Evolutionary conservation across 2,329 filamentous ascomycete species (phyloP), one percentile per base, ranked within the genome.

Genomic region (Xylaria sp.): DNA sequence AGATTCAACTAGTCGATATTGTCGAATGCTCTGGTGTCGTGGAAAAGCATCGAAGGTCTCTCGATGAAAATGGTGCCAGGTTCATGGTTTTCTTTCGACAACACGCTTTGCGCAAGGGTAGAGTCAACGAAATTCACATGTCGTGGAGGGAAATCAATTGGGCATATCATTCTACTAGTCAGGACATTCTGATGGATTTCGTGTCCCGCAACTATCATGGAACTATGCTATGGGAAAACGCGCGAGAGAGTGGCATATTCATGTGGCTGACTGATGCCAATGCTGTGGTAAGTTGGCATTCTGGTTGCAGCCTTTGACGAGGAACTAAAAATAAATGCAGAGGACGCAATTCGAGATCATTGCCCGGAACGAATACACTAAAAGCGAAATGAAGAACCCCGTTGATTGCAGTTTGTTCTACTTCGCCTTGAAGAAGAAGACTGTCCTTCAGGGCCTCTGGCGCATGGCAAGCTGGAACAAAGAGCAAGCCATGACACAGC

Each of bases 361-460:
- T 53, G 97, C 94, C 35, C 90, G 94, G 51, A 97, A 96, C 71
- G 94, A 98, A 77, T 99, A 98, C 79, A 94, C 93, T 18, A 93
- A 93, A 73, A 90, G 89, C 25, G 93, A 97, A 37, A 87, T 92
- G 66, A 96, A 94, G 78, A 95, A 97, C 74, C 96, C 96, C 0
- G 89, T 97, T 9, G 92, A 97, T 75, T 98, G 96, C 81, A 93
- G 91, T 72, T 83, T 99, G 9, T 97, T 92, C 81, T 99, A 98
- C 78, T 85, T 99, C 21, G 95, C 97, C 0, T 85, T 99, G 13
- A 88, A 87, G 72, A 98, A 98, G 83, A 99, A 99, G 80, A 87
- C 92, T 2, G 92, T 98, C 0, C 87, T 99, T 1, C 88, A 97
- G 72, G 94, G 94, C 0, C 84, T 99, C 0, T 99, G 96, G 96